phyloP scores from a whole-genome alignment of 495 filamentous ascomycete species.

The Penicillium bialowiezense region DNA sequence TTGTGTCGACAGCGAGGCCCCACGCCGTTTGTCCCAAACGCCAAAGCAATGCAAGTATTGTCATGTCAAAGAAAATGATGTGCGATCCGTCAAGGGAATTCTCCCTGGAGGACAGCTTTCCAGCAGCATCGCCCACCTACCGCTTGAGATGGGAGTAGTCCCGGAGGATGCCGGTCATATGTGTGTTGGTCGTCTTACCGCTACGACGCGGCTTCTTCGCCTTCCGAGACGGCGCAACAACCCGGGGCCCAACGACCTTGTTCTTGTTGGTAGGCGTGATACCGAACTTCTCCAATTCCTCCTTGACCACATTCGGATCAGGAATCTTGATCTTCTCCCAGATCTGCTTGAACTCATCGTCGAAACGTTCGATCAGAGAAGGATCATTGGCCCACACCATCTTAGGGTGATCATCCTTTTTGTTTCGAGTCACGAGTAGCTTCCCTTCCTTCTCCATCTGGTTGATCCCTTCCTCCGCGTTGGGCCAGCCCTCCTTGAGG shows the following conservation, averaged over 20 bases:
- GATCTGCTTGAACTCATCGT: slow-evolving; percentile 74
- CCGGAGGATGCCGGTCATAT: slow-evolving; percentile 85
- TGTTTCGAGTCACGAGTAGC: slow-evolving; percentile 80
- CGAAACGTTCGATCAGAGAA: slow-evolving; percentile 68
- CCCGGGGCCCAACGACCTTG: slow-evolving; percentile 55
- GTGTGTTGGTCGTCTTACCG: slow-evolving; percentile 86
- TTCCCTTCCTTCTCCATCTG: slow-evolving; percentile 74
- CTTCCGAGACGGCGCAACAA: slow-evolving; percentile 58
- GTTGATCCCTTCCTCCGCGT: slow-evolving; percentile 72
- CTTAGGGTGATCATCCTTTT: slow-evolving; percentile 83
- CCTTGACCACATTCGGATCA: slow-evolving; percentile 67
- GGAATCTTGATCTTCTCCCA: slow-evolving; percentile 84
- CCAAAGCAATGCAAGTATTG: slow-evolving; percentile 7
- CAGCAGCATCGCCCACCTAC: slow-evolving; percentile 9
- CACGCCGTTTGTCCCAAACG: slow-evolving; percentile 10
- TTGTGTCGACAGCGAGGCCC: neutral
- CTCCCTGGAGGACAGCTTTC: too few species aligned
- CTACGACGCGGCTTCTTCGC: slow-evolving; percentile 64
- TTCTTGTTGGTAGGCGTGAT: slow-evolving; percentile 78
- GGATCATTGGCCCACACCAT: slow-evolving; percentile 90
- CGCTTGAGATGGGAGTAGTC: slow-evolving; percentile 71
- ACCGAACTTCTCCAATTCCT: slow-evolving; percentile 67
- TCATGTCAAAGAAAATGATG: neutral
- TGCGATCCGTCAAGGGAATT: too few species aligned
- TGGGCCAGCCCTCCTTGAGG: slow-evolving; percentile 91